A percentile compares a stretch with the other conserved stretches of the same genome.
Evolutionary conservation across 306 rosid genomes (phyloP).

Genomic region (Rosa lucieae): DNA sequence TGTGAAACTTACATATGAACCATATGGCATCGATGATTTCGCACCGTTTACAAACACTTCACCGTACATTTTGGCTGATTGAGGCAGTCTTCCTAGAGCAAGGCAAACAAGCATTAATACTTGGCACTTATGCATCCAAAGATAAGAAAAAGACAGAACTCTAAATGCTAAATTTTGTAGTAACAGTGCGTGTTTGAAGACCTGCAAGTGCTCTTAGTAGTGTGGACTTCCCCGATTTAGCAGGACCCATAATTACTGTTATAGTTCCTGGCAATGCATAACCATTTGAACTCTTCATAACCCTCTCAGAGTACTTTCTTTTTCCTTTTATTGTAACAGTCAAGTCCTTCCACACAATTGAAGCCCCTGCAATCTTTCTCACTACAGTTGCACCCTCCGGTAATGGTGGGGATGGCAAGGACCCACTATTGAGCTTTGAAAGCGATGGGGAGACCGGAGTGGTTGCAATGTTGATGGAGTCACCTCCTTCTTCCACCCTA

Average conservation of each 20-base stretch:
- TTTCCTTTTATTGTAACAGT: slow-evolving; percentile 89
- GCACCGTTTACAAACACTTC: slow-evolving; percentile 89
- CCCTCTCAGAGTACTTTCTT: slow-evolving; percentile 92
- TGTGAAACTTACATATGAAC: slow-evolving; percentile 77
- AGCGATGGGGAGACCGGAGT: slow-evolving; percentile 92
- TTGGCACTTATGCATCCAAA: slow-evolving; percentile 32
- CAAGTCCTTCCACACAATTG: slow-evolving; percentile 93
- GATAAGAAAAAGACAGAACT: slow-evolving; percentile 11
- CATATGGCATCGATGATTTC: slow-evolving; percentile 69
- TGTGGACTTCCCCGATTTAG: slow-evolving; percentile 92
- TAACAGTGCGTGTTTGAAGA: slow-evolving; percentile 31
- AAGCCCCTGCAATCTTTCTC: slow-evolving; percentile 81
- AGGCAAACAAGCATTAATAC: slow-evolving; percentile 14
- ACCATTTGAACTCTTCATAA: slow-evolving; percentile 93
- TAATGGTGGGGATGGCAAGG: slow-evolving; percentile 81
- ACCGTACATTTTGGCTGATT: slow-evolving; percentile 81
- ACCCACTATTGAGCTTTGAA: slow-evolving; percentile 83
- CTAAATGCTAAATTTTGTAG: slow-evolving; percentile 27
- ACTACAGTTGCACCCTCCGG: slow-evolving; percentile 65
- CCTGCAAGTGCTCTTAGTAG: slow-evolving; percentile 91
- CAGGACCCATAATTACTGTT: slow-evolving; percentile 98
- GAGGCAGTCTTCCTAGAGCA: slow-evolving; percentile 74
- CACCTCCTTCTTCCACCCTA: slow-evolving; percentile 86
- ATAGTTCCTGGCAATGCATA: slow-evolving; percentile 95
- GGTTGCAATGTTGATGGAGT: slow-evolving; percentile 69